Percentiles rank a stretch among this genome's conserved stretches.
These are phyloP conservation scores for Xylaria castorea DNA, from an alignment of 495 filamentous ascomycete species.

Conservation along the genomic window DNA sequence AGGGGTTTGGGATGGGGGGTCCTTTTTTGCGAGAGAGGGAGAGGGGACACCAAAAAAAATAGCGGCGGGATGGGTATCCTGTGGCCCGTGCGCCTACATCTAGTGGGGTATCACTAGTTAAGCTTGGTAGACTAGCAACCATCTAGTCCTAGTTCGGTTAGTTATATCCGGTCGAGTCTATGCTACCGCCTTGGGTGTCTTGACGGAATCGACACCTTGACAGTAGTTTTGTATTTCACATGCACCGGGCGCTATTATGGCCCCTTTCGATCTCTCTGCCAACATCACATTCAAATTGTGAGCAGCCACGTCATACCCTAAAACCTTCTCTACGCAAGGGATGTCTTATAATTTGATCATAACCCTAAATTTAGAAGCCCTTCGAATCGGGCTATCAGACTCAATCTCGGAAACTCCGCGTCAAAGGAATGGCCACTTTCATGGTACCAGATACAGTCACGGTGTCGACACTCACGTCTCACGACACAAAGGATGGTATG, in stretches of 20 bases:
- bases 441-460: background rate
- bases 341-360: background rate
- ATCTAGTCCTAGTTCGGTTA: background rate
- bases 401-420: background rate
- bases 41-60: constrained; percentile 19
- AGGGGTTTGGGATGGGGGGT: constrained; percentile 17
- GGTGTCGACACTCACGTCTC: background rate
- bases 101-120: constrained; percentile 11
- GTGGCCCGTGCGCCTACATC: constrained; percentile 3
- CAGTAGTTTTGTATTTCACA: background rate
- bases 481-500: background rate
- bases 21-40: background rate
- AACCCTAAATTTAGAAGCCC: background rate
- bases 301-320: background rate
- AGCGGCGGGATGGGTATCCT: background rate
- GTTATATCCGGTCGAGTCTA: background rate
- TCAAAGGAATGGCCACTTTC: background rate
- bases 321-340: background rate
- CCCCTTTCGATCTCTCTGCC: background rate
- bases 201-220: no score
- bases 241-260: background rate
- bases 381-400: background rate
- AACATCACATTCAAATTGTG: background rate
- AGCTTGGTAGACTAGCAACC: background rate
- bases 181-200: background rate